These are phyloP conservation scores for Grifola frondosa DNA, from an alignment of 1,284 basidiomycete species.

Conservation along the genomic window DNA sequence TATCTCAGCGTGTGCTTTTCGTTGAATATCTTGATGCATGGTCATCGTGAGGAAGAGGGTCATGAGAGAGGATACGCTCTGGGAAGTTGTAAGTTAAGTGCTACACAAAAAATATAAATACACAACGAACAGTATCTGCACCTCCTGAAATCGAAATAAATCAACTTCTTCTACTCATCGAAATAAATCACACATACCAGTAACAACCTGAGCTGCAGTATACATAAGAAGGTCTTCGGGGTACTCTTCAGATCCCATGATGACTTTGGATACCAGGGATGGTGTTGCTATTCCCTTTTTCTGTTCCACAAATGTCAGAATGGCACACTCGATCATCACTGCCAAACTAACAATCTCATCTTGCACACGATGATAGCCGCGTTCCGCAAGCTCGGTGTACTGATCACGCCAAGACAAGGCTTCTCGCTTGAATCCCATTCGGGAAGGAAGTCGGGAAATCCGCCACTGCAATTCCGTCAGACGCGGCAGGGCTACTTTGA, in stretches of 20 bases:
- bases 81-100: neutral
- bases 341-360: constrained; percentile 10
- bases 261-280: constrained; percentile 37
- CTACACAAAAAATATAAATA: neutral
- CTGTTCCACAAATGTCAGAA: neutral
- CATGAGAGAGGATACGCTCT: constrained; percentile 10
- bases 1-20: constrained; percentile 31
- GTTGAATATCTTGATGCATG: constrained; percentile 27
- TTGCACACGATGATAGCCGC: constrained; percentile 12
- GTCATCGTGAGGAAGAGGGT: constrained; percentile 32
- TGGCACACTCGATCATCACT: no score
- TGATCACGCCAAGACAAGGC: constrained; percentile 10
- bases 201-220: constrained; percentile 13
- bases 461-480: constrained; percentile 16
- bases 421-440: constrained; percentile 22
- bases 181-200: constrained; percentile 2
- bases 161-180: constrained; percentile 54
- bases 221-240: constrained; percentile 10
- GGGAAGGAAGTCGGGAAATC: constrained; percentile 20
- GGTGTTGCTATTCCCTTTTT: constrained; percentile 17
- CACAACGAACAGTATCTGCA: constrained; percentile 11
- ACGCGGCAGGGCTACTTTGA: constrained; percentile 11
- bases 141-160: neutral
- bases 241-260: constrained; percentile 52
- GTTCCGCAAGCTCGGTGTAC: constrained; percentile 8